Conservation (phyloP, 1,284 basidiomycete genomes). For the Marasmius oreades region DNA sequence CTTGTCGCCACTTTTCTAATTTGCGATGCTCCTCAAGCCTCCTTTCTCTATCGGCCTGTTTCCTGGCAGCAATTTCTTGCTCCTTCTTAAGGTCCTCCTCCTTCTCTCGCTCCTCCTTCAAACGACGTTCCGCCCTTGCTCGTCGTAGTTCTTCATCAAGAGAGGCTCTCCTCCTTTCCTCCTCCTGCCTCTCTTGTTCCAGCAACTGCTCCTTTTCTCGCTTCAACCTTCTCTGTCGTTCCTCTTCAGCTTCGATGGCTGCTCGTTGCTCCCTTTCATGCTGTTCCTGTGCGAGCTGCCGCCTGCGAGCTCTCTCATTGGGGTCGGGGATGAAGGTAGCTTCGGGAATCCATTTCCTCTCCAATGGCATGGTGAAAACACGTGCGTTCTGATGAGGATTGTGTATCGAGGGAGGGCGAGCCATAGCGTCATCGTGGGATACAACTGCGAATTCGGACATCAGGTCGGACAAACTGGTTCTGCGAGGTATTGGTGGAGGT, state of each 20-base stretch:
- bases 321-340: conserved; percentile 33
- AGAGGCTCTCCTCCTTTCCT: conserved; percentile 37
- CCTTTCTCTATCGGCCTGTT: conserved; percentile 44
- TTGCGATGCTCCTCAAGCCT: conserved; percentile 50
- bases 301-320: conserved; percentile 39
- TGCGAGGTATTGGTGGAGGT: conserved; percentile 5
- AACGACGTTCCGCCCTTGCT: conserved; percentile 42
- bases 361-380: conserved; percentile 12
- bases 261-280: conserved; percentile 47
- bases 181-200: conserved; percentile 47
- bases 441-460: conserved; percentile 36
- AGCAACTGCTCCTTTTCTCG: conserved; percentile 43
- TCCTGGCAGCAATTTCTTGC: conserved; percentile 45
- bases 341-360: conserved; percentile 36
- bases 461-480: conserved; percentile 22
- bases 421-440: conserved; percentile 26
- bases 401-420: conserved; percentile 20
- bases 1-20: conserved; percentile 52
- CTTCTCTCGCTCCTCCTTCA: conserved; percentile 43
- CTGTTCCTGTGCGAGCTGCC: conserved; percentile 36
- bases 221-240: conserved; percentile 43
- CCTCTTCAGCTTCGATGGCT: conserved; percentile 45
- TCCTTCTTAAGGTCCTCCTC: conserved; percentile 48
- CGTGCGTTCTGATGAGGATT: conserved; percentile 2
- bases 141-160: conserved; percentile 50